phyloP scores from a whole-genome alignment of 257 asterid genomes.

The Fraxinus pennsylvanica region DNA sequence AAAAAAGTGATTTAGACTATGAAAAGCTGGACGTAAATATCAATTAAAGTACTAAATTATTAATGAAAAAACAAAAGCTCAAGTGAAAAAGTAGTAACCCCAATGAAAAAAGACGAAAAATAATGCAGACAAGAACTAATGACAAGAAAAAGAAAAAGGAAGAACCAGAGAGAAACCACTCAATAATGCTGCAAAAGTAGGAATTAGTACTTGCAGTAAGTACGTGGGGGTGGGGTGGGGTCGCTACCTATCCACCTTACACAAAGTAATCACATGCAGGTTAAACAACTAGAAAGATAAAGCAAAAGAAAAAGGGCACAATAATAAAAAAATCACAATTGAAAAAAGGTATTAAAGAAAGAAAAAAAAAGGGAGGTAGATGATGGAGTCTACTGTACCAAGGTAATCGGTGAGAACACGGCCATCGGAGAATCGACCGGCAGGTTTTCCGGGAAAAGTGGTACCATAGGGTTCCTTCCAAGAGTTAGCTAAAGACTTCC shows the following conservation, averaged over 20 bases:
- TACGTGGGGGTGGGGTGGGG: neutral
- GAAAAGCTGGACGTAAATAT: neutral
- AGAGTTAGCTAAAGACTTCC: conserved; percentile 53
- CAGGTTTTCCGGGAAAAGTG: conserved; percentile 92
- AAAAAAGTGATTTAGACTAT: neutral
- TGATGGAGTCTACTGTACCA: conserved; percentile 38
- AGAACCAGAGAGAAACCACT: neutral
- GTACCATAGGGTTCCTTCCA: conserved; percentile 86
- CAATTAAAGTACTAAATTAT: neutral
- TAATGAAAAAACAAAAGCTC: neutral
- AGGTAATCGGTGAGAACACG: conserved; percentile 85
- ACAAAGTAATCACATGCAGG: neutral
- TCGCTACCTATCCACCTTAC: neutral
- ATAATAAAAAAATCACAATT: conserved; percentile 20
- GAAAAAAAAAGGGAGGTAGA: conserved; percentile 41
- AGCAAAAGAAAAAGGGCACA: conserved; percentile 43
- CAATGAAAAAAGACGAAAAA: neutral
- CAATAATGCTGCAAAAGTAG: neutral
- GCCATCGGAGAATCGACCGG: conserved; percentile 94
- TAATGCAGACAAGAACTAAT: neutral
- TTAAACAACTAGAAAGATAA: conserved; percentile 18
- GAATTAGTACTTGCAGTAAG: neutral
- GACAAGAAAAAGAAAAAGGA: neutral
- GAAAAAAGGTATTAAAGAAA: neutral
- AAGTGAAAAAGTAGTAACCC: neutral